A percentile compares a stretch with the other conserved stretches of the same genome.
Evolutionary conservation across 2,329 filamentous ascomycete species (phyloP).

Genomic region (Camptophora hylomeconis): DNA sequence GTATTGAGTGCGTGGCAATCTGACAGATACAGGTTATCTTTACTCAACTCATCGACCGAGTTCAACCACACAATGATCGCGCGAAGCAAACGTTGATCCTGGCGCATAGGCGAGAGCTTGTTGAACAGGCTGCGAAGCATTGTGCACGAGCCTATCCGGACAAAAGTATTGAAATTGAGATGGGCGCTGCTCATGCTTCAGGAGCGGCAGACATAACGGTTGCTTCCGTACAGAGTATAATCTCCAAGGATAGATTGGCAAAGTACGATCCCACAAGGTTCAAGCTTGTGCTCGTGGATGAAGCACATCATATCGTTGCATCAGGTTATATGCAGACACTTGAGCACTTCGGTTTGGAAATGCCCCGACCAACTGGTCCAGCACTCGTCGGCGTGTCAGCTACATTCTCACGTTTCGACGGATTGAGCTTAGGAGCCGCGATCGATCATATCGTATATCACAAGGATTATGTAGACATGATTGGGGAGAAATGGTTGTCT

Average conservation of each 20-base stretch:
- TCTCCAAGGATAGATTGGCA: conserved; percentile 57
- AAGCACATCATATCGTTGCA: conserved; percentile 93
- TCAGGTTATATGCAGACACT: conserved; percentile 63
- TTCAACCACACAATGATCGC: conserved; percentile 41
- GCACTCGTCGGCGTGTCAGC: conserved; percentile 84
- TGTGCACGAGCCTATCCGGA: conserved; percentile 68
- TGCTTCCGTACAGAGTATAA: conserved; percentile 77
- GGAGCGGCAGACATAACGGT: conserved; percentile 84
- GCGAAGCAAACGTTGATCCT: conserved; percentile 76
- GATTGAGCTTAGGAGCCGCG: conserved; percentile 64
- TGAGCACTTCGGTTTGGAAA: conserved; percentile 61
- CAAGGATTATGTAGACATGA: conserved; percentile 69
- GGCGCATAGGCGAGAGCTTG: conserved; percentile 81
- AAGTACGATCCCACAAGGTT: conserved; percentile 72
- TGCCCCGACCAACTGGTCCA: conserved; percentile 39
- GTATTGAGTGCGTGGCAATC: background rate
- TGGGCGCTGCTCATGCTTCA: conserved; percentile 65
- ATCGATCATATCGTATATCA: conserved; percentile 97
- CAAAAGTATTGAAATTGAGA: conserved; percentile 78
- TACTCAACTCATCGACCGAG: conserved; percentile 77
- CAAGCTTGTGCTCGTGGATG: conserved; percentile 88
- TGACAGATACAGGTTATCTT: conserved; percentile 61
- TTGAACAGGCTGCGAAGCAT: conserved; percentile 84
- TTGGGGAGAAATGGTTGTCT: conserved; percentile 81
- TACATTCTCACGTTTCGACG: conserved; percentile 67